Base-by-base conservation (phyloP, 2,329 filamentous ascomycete species). In the Phaeosphaeriaceae sp. region DNA sequence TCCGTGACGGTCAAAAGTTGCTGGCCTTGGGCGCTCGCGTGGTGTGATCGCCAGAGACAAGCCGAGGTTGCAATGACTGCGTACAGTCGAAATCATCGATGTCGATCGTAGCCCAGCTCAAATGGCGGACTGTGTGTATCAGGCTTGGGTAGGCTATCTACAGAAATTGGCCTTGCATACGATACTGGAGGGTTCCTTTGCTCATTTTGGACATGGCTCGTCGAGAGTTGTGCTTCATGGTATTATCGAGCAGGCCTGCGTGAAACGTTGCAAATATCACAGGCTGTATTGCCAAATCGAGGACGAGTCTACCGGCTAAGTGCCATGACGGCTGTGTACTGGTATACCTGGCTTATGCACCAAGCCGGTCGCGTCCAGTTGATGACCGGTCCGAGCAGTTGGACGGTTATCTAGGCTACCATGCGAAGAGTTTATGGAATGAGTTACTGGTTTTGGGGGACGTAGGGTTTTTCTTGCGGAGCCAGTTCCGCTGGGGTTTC, bases 221-320 rank as follows among this genome's bases (percentile, higher is more conserved):
- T 50, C 30, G 56, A 52, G 29, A 52, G 29, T 47, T 52, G 48
- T 50, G 43, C 46, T 50, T 37, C 42, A 41, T 48, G 41, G 43
- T 46, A 43, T 42, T 52, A 47, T 48, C 35, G 36, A 51, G 42
- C 42, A 52, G 54, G 50, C 46, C 21, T 51, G 37, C 12, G 65
- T 67, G 58, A 58, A 67, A 67, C 64, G 56, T 63, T 65, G 61
- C 60, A 59, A 61, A 54, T 48, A 56, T 50, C 49, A 46, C 47
- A 53, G 64, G 66, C 62, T 61, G 58, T 56, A 55, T 59, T 60
- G 49, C 63, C 54, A 40, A 47, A 56, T 45, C 45, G 45, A 52
- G 56, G 20, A 34, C 42, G 37, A 39, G 40, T 60, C 60, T 52
- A 61, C 64, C 61, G 58, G 63, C 56, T 64, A 65, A 66, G 49